phyloP scores from a whole-genome alignment of 2,329 filamentous ascomycete species.

The Lasiodiplodia citricola region DNA sequence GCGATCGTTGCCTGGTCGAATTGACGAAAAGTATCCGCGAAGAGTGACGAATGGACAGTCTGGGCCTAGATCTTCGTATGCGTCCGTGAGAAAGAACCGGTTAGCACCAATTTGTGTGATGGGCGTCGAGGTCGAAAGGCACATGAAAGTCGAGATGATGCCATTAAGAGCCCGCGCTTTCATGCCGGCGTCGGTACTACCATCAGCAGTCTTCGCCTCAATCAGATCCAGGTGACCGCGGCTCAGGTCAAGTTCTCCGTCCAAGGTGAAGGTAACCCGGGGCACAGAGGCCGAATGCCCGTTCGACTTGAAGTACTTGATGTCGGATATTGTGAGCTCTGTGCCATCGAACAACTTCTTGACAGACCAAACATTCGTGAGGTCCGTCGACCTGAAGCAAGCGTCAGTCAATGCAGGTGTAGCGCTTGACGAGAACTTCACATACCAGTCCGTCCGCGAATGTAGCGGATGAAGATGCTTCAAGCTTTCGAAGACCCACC shows the following conservation, averaged over 20 bases:
- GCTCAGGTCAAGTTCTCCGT: not conserved
- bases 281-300: not conserved
- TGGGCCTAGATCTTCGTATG: conserved; percentile 15
- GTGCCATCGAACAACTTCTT: not conserved
- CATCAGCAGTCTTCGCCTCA: not conserved
- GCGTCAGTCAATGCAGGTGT: not conserved
- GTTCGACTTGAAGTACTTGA: not conserved
- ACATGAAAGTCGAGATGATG: conserved; percentile 4
- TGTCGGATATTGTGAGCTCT: not conserved
- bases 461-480: not conserved
- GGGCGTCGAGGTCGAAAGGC: not conserved
- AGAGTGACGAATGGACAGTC: conserved; percentile 21
- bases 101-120: conserved; percentile 27
- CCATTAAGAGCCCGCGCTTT: conserved; percentile 10
- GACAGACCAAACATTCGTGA: conserved; percentile 2
- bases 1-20: conserved; percentile 29
- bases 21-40: conserved; percentile 29
- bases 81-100: conserved; percentile 33
- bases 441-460: conserved; percentile 1
- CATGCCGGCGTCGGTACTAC: not conserved
- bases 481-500: conserved; percentile 10
- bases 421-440: too few species aligned
- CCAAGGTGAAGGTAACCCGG: not conserved
- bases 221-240: not conserved
- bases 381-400: not conserved